phyloP scores from a whole-genome alignment of 495 filamentous ascomycete species.

The Penicillium coprophilum region DNA sequence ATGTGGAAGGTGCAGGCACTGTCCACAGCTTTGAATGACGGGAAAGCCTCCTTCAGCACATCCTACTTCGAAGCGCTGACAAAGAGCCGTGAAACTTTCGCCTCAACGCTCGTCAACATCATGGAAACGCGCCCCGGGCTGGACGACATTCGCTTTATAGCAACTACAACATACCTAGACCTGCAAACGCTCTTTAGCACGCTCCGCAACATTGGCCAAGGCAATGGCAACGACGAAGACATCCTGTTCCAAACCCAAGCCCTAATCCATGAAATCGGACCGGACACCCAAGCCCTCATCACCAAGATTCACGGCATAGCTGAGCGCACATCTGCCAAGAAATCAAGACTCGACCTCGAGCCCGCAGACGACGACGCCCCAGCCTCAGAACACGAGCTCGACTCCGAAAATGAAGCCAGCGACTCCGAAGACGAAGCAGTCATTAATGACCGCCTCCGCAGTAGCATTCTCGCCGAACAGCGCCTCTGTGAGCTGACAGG shows the following conservation, averaged over 20 bases:
- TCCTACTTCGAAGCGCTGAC: conserved; percentile 48
- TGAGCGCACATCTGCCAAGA: conserved; percentile 74
- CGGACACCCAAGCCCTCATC: conserved; percentile 59
- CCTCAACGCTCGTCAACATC: conserved; percentile 61
- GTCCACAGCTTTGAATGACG: conserved; percentile 36
- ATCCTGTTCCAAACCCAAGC: conserved; percentile 51
- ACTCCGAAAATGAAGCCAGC: conserved; percentile 61
- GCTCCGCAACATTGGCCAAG: conserved; percentile 51
- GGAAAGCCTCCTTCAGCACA: conserved; percentile 50
- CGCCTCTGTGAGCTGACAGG: conserved; percentile 79
- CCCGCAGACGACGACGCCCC: conserved; percentile 68
- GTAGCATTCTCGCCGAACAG: conserved; percentile 72
- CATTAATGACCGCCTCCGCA: conserved; percentile 53
- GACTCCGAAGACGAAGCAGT: conserved; percentile 52
- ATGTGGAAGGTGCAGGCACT: conserved; percentile 80
- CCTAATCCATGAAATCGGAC: conserved; percentile 63
- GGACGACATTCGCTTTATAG: conserved; percentile 74
- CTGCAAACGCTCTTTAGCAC: conserved; percentile 76
- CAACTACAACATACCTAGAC: conserved; percentile 74
- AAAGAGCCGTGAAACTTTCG: conserved; percentile 52
- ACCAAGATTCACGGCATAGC: conserved; percentile 69
- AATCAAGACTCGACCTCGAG: conserved; percentile 63
- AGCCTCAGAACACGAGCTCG: conserved; percentile 41
- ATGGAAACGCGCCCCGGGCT: conserved; percentile 57
- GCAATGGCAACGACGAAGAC: conserved; percentile 49